These are phyloP conservation scores for Fusarium robinianum DNA, from an alignment of 2,329 filamentous ascomycete species.

Conservation along the genomic window DNA sequence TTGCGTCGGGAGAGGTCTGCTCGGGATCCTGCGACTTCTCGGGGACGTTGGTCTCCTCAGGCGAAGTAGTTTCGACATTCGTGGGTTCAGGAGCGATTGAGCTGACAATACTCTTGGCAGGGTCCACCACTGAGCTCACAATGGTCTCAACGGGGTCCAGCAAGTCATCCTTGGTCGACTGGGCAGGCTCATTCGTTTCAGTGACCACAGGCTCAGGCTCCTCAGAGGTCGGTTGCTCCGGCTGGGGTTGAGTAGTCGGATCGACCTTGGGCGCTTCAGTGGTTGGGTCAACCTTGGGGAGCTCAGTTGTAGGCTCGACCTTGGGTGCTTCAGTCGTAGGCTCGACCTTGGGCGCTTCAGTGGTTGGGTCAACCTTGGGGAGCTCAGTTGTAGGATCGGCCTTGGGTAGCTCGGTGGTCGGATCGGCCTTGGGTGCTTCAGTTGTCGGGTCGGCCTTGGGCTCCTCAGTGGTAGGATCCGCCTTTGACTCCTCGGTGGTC, in stretches of 20 bases:
- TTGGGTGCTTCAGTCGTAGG: conserved; percentile 3
- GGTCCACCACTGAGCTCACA: conserved; percentile 18
- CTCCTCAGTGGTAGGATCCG: conserved; percentile 8
- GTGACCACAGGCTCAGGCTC: conserved; percentile 4
- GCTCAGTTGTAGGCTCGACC: conserved; percentile 1
- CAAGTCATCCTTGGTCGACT: conserved; percentile 20
- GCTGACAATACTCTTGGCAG: conserved; percentile 4
- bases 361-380: conserved; percentile 1
- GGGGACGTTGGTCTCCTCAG: conserved; percentile 10
- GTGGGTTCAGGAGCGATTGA: not conserved
- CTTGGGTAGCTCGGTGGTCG: conserved; percentile 15
- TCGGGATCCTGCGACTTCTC: conserved; percentile 10
- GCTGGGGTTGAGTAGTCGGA: no score
- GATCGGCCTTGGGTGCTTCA: not conserved
- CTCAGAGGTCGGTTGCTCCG: no score
- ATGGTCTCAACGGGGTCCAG: conserved; percentile 31
- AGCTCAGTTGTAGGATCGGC: no score
- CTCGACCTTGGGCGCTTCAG: conserved; percentile 1
- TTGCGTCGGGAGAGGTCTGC: conserved; percentile 7
- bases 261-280: not conserved
- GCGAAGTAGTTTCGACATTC: conserved; percentile 12
- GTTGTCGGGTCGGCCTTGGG: conserved; percentile 3
- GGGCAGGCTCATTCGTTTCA: conserved; percentile 11
- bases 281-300: not conserved
- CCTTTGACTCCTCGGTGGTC: conserved; percentile 10